Percentiles rank a stretch among this genome's conserved stretches.
Conservation (phyloP, 2,329 filamentous ascomycete genomes). For the Neofusicoccum cordaticola region DNA sequence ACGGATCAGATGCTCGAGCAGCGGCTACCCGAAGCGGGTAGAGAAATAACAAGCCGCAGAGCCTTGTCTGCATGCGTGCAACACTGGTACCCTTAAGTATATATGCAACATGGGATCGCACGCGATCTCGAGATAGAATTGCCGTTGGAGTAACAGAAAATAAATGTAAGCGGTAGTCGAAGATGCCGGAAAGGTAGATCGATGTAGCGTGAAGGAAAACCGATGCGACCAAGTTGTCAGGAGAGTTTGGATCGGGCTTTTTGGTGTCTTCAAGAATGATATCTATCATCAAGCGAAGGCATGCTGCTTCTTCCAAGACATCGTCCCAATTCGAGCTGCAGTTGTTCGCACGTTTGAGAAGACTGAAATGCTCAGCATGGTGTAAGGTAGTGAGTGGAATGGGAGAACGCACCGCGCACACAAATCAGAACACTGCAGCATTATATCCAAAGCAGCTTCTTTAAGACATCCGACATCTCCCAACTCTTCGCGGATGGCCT, state of each 20-base stretch:
- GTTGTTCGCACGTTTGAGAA: neutral
- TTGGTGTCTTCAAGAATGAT: neutral
- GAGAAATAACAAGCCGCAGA: constrained; percentile 1
- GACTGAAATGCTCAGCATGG: neutral
- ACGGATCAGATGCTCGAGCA: neutral
- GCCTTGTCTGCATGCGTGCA: neutral
- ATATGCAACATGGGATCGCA: neutral
- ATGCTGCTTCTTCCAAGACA: neutral
- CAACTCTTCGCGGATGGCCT: neutral
- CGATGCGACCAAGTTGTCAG: neutral
- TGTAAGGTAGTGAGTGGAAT: neutral
- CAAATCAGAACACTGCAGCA: neutral
- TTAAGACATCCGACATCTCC: neutral
- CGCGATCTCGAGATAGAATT: neutral
- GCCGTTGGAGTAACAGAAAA: neutral
- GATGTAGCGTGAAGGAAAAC: neutral
- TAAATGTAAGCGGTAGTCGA: neutral
- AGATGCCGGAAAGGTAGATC: constrained; percentile 4
- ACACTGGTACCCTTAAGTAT: neutral
- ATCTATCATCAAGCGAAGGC: neutral
- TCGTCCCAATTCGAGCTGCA: neutral
- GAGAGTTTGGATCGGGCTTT: neutral
- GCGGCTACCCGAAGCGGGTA: constrained; percentile 7
- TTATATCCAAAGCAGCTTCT: neutral
- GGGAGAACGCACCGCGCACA: neutral